phyloP scores from a whole-genome alignment of 2,329 filamentous ascomycete species.

The Botrytis medusae region DNA sequence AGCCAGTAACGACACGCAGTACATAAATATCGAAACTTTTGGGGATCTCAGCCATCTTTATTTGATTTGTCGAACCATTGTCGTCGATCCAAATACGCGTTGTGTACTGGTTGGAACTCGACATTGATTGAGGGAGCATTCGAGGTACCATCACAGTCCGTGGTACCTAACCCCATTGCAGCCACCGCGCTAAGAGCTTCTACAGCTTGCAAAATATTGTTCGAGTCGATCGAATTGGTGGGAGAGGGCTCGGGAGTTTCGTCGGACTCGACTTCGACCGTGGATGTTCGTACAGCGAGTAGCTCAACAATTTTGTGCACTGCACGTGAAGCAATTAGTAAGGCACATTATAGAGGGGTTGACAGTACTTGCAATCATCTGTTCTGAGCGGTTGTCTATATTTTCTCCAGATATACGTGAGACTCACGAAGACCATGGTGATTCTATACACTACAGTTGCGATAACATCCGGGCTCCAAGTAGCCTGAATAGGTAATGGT shows the following conservation, averaged over 20 bases:
- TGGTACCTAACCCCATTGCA: not conserved
- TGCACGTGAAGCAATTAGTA: not conserved
- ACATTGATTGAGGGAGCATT: not conserved
- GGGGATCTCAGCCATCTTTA: not conserved
- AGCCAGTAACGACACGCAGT: not conserved
- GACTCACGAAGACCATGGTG: slow-evolving; percentile 21
- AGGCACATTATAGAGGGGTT: not conserved
- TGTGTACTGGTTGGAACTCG: not conserved
- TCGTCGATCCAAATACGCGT: not conserved
- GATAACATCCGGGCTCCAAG: slow-evolving; percentile 23
- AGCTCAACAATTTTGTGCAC: not conserved
- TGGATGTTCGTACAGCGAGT: not conserved
- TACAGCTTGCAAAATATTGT: not conserved
- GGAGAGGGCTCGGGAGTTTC: not conserved
- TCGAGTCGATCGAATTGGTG: not conserved
- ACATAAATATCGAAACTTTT: not conserved
- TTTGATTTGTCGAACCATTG: not conserved
- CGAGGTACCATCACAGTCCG: not conserved
- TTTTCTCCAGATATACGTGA: slow-evolving; percentile 23
- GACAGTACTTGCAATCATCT: not conserved
- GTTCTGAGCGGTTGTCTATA: slow-evolving; percentile 1
- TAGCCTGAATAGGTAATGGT: not conserved
- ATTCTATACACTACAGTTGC: slow-evolving; percentile 20
- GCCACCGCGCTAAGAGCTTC: not conserved
- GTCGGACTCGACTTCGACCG: not conserved